phyloP scores from a whole-genome alignment of 495 filamentous ascomycete species.

The Penicillium tannophilum region DNA sequence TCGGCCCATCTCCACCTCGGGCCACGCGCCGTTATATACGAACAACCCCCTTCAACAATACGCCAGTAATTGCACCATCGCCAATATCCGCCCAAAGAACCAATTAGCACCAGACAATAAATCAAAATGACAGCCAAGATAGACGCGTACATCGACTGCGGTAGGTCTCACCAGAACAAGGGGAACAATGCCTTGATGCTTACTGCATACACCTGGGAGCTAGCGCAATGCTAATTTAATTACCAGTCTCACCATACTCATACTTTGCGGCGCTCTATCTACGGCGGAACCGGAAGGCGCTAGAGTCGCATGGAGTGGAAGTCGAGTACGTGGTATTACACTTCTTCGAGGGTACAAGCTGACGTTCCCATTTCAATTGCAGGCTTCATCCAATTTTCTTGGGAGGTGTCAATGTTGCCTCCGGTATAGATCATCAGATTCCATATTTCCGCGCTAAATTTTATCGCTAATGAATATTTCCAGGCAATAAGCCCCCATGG shows the following conservation, averaged over 20 bases:
- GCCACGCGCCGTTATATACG: slow-evolving; percentile 14
- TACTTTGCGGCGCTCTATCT: slow-evolving; percentile 64
- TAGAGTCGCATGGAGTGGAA: slow-evolving; percentile 59
- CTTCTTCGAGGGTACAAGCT: not conserved
- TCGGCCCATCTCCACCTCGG: slow-evolving; percentile 32
- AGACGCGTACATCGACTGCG: slow-evolving; percentile 32
- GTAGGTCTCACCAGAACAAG: slow-evolving; percentile 15
- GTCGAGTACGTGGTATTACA: slow-evolving; percentile 53
- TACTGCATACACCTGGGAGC: not conserved
- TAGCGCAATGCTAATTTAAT: not conserved
- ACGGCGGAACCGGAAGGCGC: slow-evolving; percentile 50
- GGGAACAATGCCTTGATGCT: not conserved
- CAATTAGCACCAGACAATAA: not conserved
- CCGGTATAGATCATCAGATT: slow-evolving; percentile 40
- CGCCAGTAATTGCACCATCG: slow-evolving; percentile 12
- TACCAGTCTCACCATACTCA: slow-evolving; percentile 68
- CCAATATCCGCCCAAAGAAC: not conserved
- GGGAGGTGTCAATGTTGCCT: slow-evolving; percentile 68
- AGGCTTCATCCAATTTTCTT: slow-evolving; percentile 72
- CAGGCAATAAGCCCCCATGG: slow-evolving; percentile 77
- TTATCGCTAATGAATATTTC: not conserved
- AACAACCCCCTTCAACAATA: slow-evolving; percentile 3
- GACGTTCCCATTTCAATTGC: slow-evolving; percentile 4
- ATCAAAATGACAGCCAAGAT: slow-evolving; percentile 29
- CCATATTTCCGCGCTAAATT: not conserved